A percentile compares a stretch with the other conserved stretches of the same genome.
Conservation (phyloP, 768 basidiomycete genomes). For the Lactarius tabidus region DNA sequence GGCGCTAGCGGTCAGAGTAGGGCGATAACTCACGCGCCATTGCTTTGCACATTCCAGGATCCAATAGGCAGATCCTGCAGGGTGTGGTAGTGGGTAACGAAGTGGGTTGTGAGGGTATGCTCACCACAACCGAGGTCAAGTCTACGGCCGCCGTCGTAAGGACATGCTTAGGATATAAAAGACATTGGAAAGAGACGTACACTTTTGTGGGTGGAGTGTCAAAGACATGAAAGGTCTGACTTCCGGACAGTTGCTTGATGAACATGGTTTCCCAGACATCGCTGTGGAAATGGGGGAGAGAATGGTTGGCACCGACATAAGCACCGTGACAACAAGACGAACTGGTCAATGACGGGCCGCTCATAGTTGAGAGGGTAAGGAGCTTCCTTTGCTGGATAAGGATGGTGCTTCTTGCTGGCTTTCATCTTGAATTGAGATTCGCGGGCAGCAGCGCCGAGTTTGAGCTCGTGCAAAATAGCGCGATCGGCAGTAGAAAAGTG, state of each 20-base stretch:
- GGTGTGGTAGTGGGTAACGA: not conserved
- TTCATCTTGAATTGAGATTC: conserved; percentile 55
- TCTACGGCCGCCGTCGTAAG: conserved; percentile 33
- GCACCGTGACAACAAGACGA: conserved; percentile 32
- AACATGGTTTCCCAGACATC: conserved; percentile 67
- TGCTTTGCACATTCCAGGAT: conserved; percentile 56
- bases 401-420: conserved; percentile 52
- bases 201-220: conserved; percentile 56
- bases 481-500: conserved; percentile 61
- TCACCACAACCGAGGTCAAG: conserved; percentile 72
- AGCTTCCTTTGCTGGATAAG: conserved; percentile 45
- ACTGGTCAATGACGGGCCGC: conserved; percentile 61
- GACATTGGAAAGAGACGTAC: conserved; percentile 37
- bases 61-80: conserved; percentile 68
- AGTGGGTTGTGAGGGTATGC: conserved; percentile 25
- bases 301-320: conserved; percentile 6
- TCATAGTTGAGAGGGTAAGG: conserved; percentile 72
- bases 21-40: conserved; percentile 49
- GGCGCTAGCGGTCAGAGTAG: not conserved
- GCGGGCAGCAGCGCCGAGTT: conserved; percentile 47
- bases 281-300: conserved; percentile 39
- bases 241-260: conserved; percentile 49
- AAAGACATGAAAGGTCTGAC: conserved; percentile 64
- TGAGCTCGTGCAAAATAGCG: conserved; percentile 54
- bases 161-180: not conserved